Base-by-base conservation (phyloP, 164 flowering plant species). In the Amborella trichopoda region DNA sequence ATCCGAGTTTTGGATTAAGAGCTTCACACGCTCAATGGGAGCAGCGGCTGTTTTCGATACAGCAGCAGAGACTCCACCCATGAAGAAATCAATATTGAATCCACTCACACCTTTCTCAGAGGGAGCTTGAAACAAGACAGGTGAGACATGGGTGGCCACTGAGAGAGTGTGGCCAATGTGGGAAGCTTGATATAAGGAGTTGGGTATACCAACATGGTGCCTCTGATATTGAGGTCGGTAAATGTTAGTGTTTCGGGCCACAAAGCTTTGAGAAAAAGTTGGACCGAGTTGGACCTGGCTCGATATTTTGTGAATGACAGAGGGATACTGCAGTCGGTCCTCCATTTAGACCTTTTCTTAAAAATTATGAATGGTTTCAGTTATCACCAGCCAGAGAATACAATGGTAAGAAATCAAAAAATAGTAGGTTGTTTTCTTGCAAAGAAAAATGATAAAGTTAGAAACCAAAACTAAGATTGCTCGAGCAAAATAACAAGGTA, bases 21-120 rank as follows among this genome's bases (percentile, higher is more conserved):
- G 50, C 44, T 54, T 54, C 50, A 73, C 76, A 24, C 81, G 70
- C 65, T 76, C 81, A 46, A 76, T 76, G 26, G 82, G 82, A 46
- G 82, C 78, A 46, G 76, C 78, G 4, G 76, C 74, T 1, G 76
- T 59, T 59, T 76, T 76, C 5, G 82, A 76, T 20, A 76, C 77
- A 21, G 79, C 78, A 54, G 71, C 78, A 54, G 78, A 72, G 16
- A 75, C 75, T 24, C 76, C 50, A 44, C 49, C 50, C 50, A 32
- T 46, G 22, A 37, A 44, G 34, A 54, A 54, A 37, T 46, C 58
- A 46, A 44, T 28, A 1, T 44, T 2, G 44, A 54, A 54, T 21
- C 38, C 44, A 3, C 2, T 19, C 12, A 36, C 30, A 20, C 51
- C 49, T 18, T 43, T 43, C 14, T 43, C 57, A 21, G 57, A 36